Base-by-base conservation (phyloP, 805 yeast species). In the Metschnikowia similis region DNA sequence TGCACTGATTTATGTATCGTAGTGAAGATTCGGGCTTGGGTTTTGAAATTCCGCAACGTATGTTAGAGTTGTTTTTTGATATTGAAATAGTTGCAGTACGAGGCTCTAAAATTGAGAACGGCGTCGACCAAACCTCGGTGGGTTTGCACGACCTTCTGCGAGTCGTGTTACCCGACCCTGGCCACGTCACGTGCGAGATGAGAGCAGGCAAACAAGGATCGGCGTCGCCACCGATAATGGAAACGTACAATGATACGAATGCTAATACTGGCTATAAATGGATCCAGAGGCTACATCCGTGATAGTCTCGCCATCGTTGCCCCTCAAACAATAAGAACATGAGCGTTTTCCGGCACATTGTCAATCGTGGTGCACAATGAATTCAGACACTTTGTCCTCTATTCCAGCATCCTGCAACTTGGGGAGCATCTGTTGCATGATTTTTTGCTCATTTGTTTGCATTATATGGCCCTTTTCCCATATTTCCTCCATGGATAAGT, bases 401-500 rank as follows among this genome's bases (percentile, higher is more conserved):
- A 68, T 62, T 8, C 56, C 55, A 3, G 65, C 66, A 11, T 47
- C 44, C 8, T 56, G 57, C 62, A 67, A 55, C 50, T 67, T 66
- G 10, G 45, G 44, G 45, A 54, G 49, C 68, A 67, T 63, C 26
- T 50, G 52, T 21, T 41, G 44, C 67, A 68, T 63, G 34, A 69
- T 62, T 28, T 66, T 65, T 10, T 42, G 41, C 26, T 62, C 59
- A 13, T 52, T 55, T 9, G 64, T 61, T 36, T 56, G 56, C 10
- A 56, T 48, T 10, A 66, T 45, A 45, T 67, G 50, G 39, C 61
- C 60, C 48, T 55, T 52, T 41, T 57, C 57, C 35, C 65, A 63
- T 9, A 69, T 48, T 50, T 69, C 65, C n/a, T 55, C 55, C 49
- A 64, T 58, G 34, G 64, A 47, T 50, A 69, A 45, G 43, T 69